Conservation (phyloP, 108 stramenopile species). For the Cylindrotheca closterium region DNA sequence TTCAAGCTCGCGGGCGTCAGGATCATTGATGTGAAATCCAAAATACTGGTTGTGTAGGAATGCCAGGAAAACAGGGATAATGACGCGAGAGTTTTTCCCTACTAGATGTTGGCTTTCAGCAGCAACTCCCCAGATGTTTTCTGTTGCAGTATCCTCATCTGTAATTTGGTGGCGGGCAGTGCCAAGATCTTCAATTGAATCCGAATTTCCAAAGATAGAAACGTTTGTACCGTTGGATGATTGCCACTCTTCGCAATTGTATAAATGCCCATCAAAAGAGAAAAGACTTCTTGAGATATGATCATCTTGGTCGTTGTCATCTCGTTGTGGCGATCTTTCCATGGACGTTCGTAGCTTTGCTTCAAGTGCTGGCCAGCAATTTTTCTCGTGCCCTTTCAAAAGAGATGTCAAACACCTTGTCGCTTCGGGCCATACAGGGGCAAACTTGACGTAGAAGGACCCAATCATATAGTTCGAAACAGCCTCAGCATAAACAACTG, state of each 20-base stretch:
- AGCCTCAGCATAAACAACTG: conserved; percentile 74
- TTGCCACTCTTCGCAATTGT: conserved; percentile 65
- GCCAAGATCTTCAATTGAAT: conserved; percentile 31
- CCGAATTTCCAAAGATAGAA: conserved; percentile 39
- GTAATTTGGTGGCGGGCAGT: conserved; percentile 51
- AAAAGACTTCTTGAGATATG: not conserved
- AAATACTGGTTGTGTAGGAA: conserved; percentile 79
- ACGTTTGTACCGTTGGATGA: conserved; percentile 38
- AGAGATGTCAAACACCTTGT: conserved; percentile 56
- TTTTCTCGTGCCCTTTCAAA: conserved; percentile 41
- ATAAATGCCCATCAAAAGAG: conserved; percentile 30
- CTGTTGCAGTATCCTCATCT: conserved; percentile 56
- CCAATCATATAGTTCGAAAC: conserved; percentile 79
- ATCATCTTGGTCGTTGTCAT: not conserved
- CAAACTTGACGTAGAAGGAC: conserved; percentile 72
- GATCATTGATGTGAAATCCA: conserved; percentile 63
- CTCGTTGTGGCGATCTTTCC: conserved; percentile 20
- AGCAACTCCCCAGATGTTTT: conserved; percentile 66
- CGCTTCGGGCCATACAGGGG: conserved; percentile 73
- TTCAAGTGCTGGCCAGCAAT: conserved; percentile 59
- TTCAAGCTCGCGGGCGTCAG: conserved; percentile 62
- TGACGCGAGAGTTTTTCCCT: conserved; percentile 61
- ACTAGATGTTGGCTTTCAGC: conserved; percentile 55
- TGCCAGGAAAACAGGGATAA: conserved; percentile 78
- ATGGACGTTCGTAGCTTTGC: conserved; percentile 39